phyloP scores from a whole-genome alignment of 176 grass and related monocot species.

The Oryza glaberrima region DNA sequence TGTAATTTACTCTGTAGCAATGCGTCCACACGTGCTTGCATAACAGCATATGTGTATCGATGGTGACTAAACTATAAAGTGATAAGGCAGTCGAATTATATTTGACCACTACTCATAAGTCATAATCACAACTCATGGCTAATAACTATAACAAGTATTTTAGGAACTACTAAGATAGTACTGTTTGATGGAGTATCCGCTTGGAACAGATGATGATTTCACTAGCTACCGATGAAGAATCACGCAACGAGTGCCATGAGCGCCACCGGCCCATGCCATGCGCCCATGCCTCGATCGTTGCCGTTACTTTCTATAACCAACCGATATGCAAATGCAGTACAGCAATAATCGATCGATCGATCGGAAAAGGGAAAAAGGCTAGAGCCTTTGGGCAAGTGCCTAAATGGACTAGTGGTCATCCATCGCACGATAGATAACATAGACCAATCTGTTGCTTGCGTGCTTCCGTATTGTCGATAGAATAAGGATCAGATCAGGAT shows the following conservation, averaged over 20 bases:
- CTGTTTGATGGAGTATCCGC: background rate
- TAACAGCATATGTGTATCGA: too few relatives aligned
- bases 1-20: too few relatives aligned
- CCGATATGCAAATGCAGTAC: background rate
- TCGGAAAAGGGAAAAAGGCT: background rate
- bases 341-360: background rate
- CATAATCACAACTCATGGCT: background rate
- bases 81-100: background rate
- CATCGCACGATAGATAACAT: background rate
- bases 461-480: background rate
- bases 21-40: too few relatives aligned
- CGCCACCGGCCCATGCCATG: too few relatives aligned
- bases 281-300: background rate
- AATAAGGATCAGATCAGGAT: background rate
- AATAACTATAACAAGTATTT: background rate
- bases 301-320: slow-evolving; percentile 18
- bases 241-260: background rate
- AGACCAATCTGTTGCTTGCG: background rate
- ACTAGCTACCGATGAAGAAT: background rate
- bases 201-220: too few relatives aligned
- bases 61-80: too few relatives aligned
- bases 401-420: background rate
- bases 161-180: background rate
- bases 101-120: background rate
- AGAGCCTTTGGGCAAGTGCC: background rate